These are phyloP conservation scores for Pelagomonas calceolata DNA, from an alignment of 108 stramenopile genomes.

Conservation along the genomic window DNA sequence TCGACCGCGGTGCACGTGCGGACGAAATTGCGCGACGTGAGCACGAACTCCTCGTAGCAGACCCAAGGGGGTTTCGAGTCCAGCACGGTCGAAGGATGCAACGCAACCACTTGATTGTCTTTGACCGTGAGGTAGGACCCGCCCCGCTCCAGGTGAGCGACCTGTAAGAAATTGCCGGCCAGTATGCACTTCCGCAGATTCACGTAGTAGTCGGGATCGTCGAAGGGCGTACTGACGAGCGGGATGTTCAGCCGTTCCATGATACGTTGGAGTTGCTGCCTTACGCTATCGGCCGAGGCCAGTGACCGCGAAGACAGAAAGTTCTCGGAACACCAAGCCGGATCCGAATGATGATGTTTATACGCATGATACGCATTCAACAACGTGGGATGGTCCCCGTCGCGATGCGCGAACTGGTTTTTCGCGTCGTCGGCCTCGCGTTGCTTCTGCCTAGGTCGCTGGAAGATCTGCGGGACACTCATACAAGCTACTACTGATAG, in stretches of 20 bases:
- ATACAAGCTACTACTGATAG: conserved; percentile 87
- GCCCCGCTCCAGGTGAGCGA: conserved; percentile 77
- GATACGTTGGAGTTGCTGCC: conserved; percentile 74
- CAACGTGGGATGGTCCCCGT: conserved; percentile 92
- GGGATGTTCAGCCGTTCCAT: conserved; percentile 75
- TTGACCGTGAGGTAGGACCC: conserved; percentile 95
- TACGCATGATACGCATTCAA: conserved; percentile 91
- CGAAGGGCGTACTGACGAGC: conserved; percentile 70
- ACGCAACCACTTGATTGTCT: conserved; percentile 89
- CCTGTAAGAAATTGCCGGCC: conserved; percentile 86
- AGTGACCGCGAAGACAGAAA: conserved; percentile 89
- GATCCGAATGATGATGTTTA: conserved; percentile 63
- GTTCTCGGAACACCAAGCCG: conserved; percentile 97
- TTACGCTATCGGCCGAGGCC: conserved; percentile 72
- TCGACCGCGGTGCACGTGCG: conserved; percentile 83
- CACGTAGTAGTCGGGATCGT: conserved; percentile 65
- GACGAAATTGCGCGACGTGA: conserved; percentile 94
- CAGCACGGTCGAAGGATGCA: conserved; percentile 87
- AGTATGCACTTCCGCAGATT: conserved; percentile 80
- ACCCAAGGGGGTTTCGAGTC: conserved; percentile 90
- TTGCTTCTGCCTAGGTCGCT: conserved; percentile 86
- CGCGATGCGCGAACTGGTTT: conserved; percentile 86
- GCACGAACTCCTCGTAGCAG: conserved; percentile 93
- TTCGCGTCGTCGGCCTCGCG: conserved; percentile 95
- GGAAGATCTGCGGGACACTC: conserved; percentile 87